A percentile compares a stretch with the other conserved stretches of the same genome.
Conservation (phyloP, 2,329 filamentous ascomycete species). For the Fusarium irregulare region DNA sequence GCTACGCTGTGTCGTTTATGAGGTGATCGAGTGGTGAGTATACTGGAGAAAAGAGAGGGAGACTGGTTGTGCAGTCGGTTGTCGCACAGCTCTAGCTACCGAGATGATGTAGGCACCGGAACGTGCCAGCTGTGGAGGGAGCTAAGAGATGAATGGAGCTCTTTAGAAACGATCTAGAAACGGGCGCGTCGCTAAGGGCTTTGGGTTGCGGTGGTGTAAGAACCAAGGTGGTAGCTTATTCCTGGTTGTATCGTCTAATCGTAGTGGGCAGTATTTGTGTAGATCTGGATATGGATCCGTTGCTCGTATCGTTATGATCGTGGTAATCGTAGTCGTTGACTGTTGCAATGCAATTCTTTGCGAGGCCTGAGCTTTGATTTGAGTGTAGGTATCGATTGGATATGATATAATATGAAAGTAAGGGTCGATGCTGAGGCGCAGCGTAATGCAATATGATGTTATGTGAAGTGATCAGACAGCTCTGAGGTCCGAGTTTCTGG, state of each 20-base stretch:
- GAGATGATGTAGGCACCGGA: constrained; percentile 18
- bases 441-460: constrained; percentile 28
- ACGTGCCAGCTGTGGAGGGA: constrained; percentile 31
- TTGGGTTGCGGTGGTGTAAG: not conserved
- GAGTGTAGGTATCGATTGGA: not conserved
- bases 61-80: not conserved
- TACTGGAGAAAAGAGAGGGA: constrained; percentile 1
- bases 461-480: constrained; percentile 3
- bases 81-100: constrained; percentile 16
- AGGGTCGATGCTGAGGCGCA: constrained; percentile 10
- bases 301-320: constrained; percentile 28
- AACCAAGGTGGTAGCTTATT: not conserved
- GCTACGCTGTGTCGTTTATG: not conserved
- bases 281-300: not conserved
- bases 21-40: not conserved
- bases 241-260: not conserved
- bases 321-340: constrained; percentile 24
- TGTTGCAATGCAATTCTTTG: constrained; percentile 18
- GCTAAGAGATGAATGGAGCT: constrained; percentile 13
- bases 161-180: constrained; percentile 27
- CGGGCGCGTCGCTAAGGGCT: constrained; percentile 18
- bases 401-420: constrained; percentile 14
- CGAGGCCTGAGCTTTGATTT: not conserved
- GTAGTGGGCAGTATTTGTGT: not conserved
- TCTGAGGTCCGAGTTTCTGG: constrained; percentile 24